Evolutionary conservation across 1,284 basidiomycete genomes (phyloP).

Genomic region (Dichomitus squalens): DNA sequence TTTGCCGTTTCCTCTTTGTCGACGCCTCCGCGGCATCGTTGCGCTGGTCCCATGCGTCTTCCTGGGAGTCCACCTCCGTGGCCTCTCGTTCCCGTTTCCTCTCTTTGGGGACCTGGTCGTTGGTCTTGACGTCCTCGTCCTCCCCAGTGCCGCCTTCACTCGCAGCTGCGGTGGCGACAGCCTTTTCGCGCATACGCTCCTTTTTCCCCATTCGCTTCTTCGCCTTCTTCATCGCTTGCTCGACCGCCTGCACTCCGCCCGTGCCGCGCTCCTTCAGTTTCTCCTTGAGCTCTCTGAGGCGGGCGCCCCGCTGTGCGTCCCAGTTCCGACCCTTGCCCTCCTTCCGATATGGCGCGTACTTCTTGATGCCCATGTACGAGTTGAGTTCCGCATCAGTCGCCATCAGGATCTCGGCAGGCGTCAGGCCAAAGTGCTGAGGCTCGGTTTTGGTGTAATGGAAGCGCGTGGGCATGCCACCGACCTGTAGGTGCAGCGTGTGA

Average conservation of each 20-base stretch:
- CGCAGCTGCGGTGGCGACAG: slow-evolving; percentile 27
- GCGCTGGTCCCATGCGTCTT: neutral
- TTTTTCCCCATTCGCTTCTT: slow-evolving; percentile 80
- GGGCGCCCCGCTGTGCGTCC: slow-evolving; percentile 67
- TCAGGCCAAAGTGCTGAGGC: slow-evolving; percentile 72
- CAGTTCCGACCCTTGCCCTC: slow-evolving; percentile 48
- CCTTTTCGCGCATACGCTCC: slow-evolving; percentile 62
- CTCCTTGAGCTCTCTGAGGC: slow-evolving; percentile 67
- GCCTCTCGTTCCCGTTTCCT: slow-evolving; percentile 8
- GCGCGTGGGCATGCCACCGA: slow-evolving; percentile 88
- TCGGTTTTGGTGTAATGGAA: slow-evolving; percentile 89
- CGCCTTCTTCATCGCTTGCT: slow-evolving; percentile 30
- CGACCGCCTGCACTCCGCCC: slow-evolving; percentile 5
- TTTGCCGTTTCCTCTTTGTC: slow-evolving; percentile 19
- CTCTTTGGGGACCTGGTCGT: slow-evolving; percentile 1
- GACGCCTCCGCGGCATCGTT: slow-evolving; percentile 10
- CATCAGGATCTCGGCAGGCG: slow-evolving; percentile 87
- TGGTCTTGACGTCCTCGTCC: slow-evolving; percentile 13
- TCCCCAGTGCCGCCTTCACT: slow-evolving; percentile 28
- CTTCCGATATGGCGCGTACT: slow-evolving; percentile 86
- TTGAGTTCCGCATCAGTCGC: slow-evolving; percentile 95
- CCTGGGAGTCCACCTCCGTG: neutral
- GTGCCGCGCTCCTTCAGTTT: slow-evolving; percentile 31
- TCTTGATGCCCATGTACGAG: slow-evolving; percentile 86
- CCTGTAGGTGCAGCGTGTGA: slow-evolving; percentile 44